phyloP scores from a whole-genome alignment of 2,329 filamentous ascomycete species.

The Ilyonectria sp. region DNA sequence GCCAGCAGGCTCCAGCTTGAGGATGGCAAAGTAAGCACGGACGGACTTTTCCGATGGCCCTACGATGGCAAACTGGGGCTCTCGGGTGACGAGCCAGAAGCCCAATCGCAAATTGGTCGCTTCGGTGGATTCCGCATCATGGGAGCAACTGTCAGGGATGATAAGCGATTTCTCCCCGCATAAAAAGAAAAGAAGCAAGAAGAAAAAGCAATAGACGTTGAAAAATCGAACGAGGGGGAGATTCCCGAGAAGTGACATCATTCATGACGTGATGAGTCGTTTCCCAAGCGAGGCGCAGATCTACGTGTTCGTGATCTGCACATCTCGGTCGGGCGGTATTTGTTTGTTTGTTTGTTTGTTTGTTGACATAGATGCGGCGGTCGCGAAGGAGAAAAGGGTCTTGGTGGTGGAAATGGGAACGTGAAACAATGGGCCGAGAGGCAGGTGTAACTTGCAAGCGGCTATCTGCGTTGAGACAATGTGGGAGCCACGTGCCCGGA shows the following conservation, averaged over 20 bases:
- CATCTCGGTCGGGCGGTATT: background rate
- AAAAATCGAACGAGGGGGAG: constrained; percentile 1
- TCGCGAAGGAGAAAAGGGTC: background rate
- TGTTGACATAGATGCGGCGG: background rate
- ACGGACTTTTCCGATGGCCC: background rate
- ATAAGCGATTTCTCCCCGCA: background rate
- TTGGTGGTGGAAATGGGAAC: background rate
- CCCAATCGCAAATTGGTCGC: background rate
- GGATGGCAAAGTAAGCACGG: background rate
- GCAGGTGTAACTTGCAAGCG: background rate
- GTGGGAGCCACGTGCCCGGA: constrained; percentile 20
- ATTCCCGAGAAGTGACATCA: constrained; percentile 7
- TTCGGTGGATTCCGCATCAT: background rate
- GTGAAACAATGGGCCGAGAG: background rate
- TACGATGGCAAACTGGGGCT: background rate
- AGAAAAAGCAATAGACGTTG: background rate
- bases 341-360: background rate
- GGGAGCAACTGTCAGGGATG: background rate
- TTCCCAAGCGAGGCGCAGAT: background rate
- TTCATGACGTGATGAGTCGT: constrained; percentile 3
- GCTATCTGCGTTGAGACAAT: constrained; percentile 13
- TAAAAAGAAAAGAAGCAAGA: background rate
- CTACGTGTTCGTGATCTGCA: background rate
- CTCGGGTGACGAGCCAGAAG: background rate
- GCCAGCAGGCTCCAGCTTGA: background rate